A percentile compares a stretch with the other conserved stretches of the same genome.
Evolutionary conservation across 2,329 filamentous ascomycete genomes (phyloP).

Genomic region (Plenodomus biglobosus): DNA sequence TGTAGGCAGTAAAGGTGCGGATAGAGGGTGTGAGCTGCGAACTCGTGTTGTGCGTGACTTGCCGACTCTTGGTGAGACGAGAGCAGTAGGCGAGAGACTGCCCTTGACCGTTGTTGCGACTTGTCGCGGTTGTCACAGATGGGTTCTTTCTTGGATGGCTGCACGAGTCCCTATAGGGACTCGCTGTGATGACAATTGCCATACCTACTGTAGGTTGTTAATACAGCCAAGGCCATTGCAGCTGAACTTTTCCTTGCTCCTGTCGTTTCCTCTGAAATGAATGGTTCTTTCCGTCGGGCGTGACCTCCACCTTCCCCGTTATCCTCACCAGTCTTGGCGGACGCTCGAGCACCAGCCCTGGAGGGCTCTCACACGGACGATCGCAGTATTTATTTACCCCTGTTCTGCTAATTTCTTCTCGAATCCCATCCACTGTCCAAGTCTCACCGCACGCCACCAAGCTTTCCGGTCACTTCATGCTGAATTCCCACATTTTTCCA

Average conservation of each 20-base stretch:
- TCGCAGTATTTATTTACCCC: no score
- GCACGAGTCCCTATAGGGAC: no score
- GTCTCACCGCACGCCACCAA: no score
- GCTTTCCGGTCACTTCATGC: no score
- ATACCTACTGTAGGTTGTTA: no score
- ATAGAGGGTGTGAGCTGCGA: background rate
- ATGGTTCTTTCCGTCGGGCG: background rate
- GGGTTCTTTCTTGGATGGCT: background rate
- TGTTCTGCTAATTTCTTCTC: no score
- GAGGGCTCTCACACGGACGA: no score
- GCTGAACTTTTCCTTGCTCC: background rate
- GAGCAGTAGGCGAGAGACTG: background rate
- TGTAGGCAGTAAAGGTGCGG: background rate
- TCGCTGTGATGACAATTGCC: no score
- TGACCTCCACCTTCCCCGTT: background rate
- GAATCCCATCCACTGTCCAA: no score
- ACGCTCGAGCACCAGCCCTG: no score
- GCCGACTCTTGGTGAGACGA: background rate
- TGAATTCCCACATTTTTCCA: no score
- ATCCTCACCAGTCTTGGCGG: background rate
- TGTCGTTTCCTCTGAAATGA: no score
- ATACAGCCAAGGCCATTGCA: background rate
- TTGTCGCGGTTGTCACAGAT: background rate
- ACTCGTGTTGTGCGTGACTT: background rate
- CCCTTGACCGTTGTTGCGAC: background rate